Evolutionary conservation across 2,329 filamentous ascomycete genomes (phyloP), one percentile per base, ranked within the genome.

Genomic region (Fusarium torulosum): DNA sequence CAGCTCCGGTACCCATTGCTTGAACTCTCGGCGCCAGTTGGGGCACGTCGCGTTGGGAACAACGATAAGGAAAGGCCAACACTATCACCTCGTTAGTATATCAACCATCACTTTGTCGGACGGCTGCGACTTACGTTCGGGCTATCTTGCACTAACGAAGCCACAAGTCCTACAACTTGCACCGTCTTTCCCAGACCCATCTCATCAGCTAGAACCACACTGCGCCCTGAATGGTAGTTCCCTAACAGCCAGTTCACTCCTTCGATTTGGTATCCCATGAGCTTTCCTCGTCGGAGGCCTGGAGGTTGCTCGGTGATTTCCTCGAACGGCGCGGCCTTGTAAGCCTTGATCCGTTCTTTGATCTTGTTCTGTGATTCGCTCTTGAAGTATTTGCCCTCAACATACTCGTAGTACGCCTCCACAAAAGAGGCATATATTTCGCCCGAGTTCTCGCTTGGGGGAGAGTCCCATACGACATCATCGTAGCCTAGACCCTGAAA

Each of bases 181-280:
- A 99, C 93, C 0, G 96, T 99, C 81, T 99, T 99, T 31, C 96
- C 96, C 3, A 99, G 86, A 40, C 96, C 96, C 96, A 99, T 99
- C 76, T 99, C 96, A 75, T 99, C 96, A 1, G 96, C 96, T 8
- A 98, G 86, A 59, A 98, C 95, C 27, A 94, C 91, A 73, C 96
- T 98, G 74, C 92, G 90, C 70, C 90, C 85, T 50, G 87, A 84
- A 72, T 94, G 91, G 83, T 93, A 98, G 75, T 96, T 96, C 76
- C 92, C 94, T 60, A 97, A 90, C 4, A 99, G 86, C 94, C 96
- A 99, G 73, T 98, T 97, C 51, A 97, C 83, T 20, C 96, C 96
- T 60, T 97, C 92, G 43, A 96, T 81, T 76, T 99, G 96, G 74
- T 99, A 98, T 33, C 89, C 87, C 94, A 98, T 98, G 59, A 98